These are phyloP conservation scores for Ophiostoma novo-ulmi DNA, from an alignment of 2,329 filamentous ascomycete species.

Conservation along the genomic window DNA sequence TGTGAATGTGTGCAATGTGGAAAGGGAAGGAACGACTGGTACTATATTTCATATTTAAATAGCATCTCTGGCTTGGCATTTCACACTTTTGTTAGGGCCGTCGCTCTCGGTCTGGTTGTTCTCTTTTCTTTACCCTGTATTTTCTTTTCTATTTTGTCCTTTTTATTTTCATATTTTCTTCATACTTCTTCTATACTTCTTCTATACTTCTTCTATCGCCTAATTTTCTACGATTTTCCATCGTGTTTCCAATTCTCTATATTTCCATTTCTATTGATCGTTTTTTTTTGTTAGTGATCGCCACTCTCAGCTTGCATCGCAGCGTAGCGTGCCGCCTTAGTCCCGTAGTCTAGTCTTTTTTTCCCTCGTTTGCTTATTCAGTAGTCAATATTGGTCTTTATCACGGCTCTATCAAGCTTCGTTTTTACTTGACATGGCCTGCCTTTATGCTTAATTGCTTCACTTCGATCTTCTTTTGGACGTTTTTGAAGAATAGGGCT, in stretches of 20 bases:
- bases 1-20: neutral
- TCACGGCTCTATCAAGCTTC: neutral
- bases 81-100: neutral
- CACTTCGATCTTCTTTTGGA: neutral
- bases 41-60: neutral
- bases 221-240: too few relatives aligned
- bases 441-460: neutral
- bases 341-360: neutral
- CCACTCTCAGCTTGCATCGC: slow-evolving; percentile 12
- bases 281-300: neutral
- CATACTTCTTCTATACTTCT: neutral
- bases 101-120: neutral
- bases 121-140: neutral
- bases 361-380: neutral
- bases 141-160: neutral
- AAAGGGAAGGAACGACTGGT: neutral
- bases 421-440: too few relatives aligned
- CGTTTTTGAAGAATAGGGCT: too few relatives aligned
- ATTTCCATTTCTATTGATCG: neutral
- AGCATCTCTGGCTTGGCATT: neutral
- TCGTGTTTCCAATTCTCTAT: neutral
- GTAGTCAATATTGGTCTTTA: neutral
- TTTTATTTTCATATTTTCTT: neutral
- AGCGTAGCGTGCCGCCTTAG: slow-evolving; percentile 1
- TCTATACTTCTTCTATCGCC: neutral